phyloP scores from a whole-genome alignment of 2,329 filamentous ascomycete genomes.

The Fusarium keratoplasticum region DNA sequence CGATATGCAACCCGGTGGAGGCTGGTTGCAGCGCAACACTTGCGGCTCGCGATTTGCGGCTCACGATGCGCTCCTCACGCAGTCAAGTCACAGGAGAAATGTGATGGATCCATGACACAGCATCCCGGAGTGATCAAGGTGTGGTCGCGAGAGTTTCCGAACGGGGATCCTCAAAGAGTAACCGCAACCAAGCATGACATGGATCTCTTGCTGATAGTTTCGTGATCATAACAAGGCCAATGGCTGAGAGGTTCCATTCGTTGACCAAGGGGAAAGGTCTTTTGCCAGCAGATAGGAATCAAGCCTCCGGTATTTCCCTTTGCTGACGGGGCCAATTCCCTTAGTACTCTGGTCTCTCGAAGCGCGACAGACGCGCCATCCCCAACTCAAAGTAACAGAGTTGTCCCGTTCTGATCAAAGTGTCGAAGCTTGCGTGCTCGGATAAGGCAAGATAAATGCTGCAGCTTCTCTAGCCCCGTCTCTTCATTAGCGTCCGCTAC shows the following conservation, averaged over 20 bases:
- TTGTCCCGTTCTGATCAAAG: neutral
- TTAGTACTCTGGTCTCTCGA: neutral
- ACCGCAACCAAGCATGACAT: conserved; percentile 1
- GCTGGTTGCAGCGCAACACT: neutral
- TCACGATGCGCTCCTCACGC: neutral
- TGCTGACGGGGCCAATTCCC: neutral
- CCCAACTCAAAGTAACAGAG: conserved; percentile 13
- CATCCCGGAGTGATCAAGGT: neutral
- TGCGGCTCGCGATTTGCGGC: conserved; percentile 1
- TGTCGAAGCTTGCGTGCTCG: neutral
- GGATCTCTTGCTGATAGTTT: neutral
- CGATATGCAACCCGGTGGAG: conserved; percentile 1
- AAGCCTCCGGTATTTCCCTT: conserved; percentile 3
- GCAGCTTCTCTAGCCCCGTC: neutral
- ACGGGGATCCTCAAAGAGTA: neutral
- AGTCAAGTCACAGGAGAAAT: neutral
- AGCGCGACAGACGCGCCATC: conserved; percentile 1
- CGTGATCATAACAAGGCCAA: neutral
- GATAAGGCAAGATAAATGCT: neutral
- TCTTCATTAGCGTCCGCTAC: neutral
- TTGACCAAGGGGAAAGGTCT: neutral
- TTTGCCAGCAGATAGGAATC: neutral
- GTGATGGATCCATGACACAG: neutral
- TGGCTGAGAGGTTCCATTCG: neutral
- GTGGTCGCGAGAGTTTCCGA: neutral